Percentiles rank a stretch among this genome's conserved stretches.
phyloP scores from a whole-genome alignment of 2,329 filamentous ascomycete genomes.

The Fusarium sp. region DNA sequence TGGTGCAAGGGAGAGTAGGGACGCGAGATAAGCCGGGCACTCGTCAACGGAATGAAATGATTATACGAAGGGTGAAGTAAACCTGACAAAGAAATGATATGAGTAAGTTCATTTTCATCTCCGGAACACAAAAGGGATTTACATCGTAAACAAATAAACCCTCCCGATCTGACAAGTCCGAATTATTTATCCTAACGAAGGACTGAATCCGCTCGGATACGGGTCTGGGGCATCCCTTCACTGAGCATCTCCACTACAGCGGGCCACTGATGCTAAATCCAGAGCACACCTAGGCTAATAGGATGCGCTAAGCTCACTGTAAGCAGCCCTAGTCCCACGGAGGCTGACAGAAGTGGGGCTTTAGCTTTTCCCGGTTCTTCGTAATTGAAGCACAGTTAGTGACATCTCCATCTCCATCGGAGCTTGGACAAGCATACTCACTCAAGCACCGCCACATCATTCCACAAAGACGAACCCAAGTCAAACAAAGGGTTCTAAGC shows the following conservation, averaged over 20 bases:
- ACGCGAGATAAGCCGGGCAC: conserved; percentile 16
- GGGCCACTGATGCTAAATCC: conserved; percentile 35
- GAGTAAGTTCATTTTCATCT: background rate
- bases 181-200: background rate
- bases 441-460: conserved; percentile 36
- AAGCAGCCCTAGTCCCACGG: conserved; percentile 16
- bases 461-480: conserved; percentile 17
- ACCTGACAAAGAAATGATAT: background rate
- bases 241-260: conserved; percentile 6
- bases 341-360: conserved; percentile 17
- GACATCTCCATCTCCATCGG: conserved; percentile 19
- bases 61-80: background rate
- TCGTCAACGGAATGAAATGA: background rate
- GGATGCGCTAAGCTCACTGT: conserved; percentile 35
- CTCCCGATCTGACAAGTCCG: background rate
- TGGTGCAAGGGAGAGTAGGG: conserved; percentile 13
- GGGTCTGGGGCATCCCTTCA: background rate
- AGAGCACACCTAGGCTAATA: conserved; percentile 2
- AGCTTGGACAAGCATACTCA: conserved; percentile 17
- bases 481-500: conserved; percentile 12
- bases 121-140: background rate
- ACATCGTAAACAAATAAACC: background rate
- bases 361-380: conserved; percentile 18
- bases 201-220: background rate
- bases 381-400: conserved; percentile 21